phyloP scores from a whole-genome alignment of 2,329 filamentous ascomycete species.

The Chaetomium strumarium region DNA sequence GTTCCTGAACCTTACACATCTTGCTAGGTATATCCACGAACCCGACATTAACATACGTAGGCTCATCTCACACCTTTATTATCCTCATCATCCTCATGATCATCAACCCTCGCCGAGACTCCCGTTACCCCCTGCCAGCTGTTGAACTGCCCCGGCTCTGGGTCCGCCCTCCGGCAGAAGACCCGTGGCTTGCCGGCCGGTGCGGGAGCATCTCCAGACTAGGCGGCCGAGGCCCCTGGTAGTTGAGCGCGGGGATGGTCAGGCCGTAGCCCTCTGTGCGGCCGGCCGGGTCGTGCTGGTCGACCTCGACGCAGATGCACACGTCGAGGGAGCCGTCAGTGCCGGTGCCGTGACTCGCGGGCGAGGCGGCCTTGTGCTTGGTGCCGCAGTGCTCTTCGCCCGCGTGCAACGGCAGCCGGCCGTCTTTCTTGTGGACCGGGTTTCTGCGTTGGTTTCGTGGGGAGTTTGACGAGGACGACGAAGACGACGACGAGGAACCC shows the following conservation, averaged over 20 bases:
- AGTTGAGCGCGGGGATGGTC: conserved; percentile 66
- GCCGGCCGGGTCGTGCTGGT: conserved; percentile 75
- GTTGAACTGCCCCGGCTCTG: not conserved
- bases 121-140: not conserved
- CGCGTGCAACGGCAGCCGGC: conserved; percentile 63
- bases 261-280: conserved; percentile 78
- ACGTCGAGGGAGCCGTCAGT: conserved; percentile 67
- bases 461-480: conserved; percentile 1
- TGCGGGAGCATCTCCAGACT: conserved; percentile 9
- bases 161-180: conserved; percentile 2
- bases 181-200: conserved; percentile 3
- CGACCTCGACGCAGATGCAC: conserved; percentile 78
- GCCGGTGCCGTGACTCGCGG: conserved; percentile 46
- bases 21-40: too few species aligned
- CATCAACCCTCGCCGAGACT: too few species aligned
- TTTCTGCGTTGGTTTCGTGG: conserved; percentile 23
- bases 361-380: conserved; percentile 58
- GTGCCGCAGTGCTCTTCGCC: conserved; percentile 79
- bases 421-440: conserved; percentile 39
- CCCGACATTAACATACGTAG: too few species aligned
- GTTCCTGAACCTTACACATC: too few species aligned
- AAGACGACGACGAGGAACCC: not conserved
- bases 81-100: not conserved
- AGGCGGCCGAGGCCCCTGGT: conserved; percentile 19
- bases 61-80: too few species aligned